Evolutionary conservation across 1,284 basidiomycete species (phyloP).

Genomic region (Coriolopsis trogii): DNA sequence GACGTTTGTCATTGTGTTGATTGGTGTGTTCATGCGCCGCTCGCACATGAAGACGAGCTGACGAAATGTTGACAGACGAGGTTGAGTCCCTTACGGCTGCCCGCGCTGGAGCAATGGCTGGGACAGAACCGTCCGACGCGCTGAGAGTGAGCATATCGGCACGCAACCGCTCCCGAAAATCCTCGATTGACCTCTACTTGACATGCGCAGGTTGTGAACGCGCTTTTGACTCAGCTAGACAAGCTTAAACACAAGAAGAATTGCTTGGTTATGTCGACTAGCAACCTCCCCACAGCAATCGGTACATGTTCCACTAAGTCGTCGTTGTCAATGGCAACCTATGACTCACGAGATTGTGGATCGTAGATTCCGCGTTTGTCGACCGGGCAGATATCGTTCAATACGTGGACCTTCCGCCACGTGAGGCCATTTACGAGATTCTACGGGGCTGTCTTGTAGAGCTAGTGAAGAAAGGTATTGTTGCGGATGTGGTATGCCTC

Average conservation of each 20-base stretch:
- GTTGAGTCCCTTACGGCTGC: conserved; percentile 96
- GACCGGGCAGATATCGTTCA: conserved; percentile 98
- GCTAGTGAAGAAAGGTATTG: conserved; percentile 75
- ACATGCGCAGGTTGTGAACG: conserved; percentile 96
- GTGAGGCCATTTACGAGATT: conserved; percentile 93
- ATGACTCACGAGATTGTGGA: no score
- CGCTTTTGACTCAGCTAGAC: conserved; percentile 95
- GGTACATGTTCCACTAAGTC: conserved; percentile 50
- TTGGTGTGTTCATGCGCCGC: conserved; percentile 78
- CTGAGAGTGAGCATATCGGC: no score
- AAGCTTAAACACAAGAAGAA: conserved; percentile 93
- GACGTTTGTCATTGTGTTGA: conserved; percentile 92
- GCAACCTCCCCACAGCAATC: conserved; percentile 93
- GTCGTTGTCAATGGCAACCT: no score
- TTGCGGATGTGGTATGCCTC: conserved; percentile 56
- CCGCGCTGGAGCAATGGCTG: conserved; percentile 90
- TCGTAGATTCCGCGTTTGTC: conserved; percentile 88
- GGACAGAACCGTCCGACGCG: conserved; percentile 96
- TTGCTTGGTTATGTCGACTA: conserved; percentile 95
- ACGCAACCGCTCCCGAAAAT: no score
- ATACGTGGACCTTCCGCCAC: conserved; percentile 89
- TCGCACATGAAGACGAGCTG: no score
- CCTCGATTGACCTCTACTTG: background rate
- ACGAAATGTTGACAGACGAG: conserved; percentile 81
- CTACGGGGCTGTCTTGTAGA: conserved; percentile 84